phyloP scores from a whole-genome alignment of 164 flowering plant species.

The Chimonanthus praecox region DNA sequence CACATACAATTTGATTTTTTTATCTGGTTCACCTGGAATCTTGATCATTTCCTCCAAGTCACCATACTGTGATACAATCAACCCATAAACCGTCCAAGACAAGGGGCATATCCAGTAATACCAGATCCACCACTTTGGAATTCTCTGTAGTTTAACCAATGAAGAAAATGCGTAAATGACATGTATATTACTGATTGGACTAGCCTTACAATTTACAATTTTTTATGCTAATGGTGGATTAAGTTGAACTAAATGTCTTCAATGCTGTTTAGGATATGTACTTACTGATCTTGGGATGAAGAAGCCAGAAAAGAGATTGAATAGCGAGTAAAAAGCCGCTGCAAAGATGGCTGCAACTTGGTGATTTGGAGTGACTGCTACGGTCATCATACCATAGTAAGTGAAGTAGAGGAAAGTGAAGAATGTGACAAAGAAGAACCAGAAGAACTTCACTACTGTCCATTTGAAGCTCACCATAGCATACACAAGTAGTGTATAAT shows the following conservation, averaged over 20 bases:
- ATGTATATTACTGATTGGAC: not conserved
- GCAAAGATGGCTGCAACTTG: conserved; percentile 50
- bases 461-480: conserved; percentile 45
- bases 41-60: conserved; percentile 36
- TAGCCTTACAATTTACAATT: not conserved
- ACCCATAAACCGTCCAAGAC: conserved; percentile 87
- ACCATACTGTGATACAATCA: conserved; percentile 71
- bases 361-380: conserved; percentile 46
- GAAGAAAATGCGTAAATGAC: not conserved
- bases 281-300: conserved; percentile 76
- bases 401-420: conserved; percentile 47
- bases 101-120: conserved; percentile 89
- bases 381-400: conserved; percentile 56
- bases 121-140: conserved; percentile 96
- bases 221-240: not conserved
- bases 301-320: conserved; percentile 87
- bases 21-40: conserved; percentile 29
- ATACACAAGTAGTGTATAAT: conserved; percentile 34
- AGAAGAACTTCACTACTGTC: conserved; percentile 36
- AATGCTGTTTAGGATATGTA: conserved; percentile 1
- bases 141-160: conserved; percentile 40
- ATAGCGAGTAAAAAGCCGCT: conserved; percentile 66
- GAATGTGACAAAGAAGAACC: conserved; percentile 42
- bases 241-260: not conserved
- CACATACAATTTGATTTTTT: conserved; percentile 37